Percentiles rank a stretch among this genome's conserved stretches.
phyloP scores from a whole-genome alignment of 2,329 filamentous ascomycete genomes.

The Acephala macrosclerotiorum region DNA sequence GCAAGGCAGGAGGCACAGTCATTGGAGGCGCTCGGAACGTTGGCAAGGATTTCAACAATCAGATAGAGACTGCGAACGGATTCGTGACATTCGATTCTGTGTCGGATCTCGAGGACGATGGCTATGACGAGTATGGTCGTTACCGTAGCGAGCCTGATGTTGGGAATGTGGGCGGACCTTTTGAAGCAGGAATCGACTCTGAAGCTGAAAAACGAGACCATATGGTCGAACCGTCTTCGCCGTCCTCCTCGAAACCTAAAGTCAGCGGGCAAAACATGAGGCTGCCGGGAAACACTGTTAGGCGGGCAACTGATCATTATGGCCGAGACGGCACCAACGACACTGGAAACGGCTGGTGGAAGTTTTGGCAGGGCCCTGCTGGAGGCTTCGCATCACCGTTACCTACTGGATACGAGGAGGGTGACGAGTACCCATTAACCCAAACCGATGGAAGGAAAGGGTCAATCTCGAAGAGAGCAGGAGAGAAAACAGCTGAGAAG shows the following conservation, averaged over 20 bases:
- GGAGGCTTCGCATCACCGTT: constrained; percentile 68
- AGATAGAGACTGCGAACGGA: constrained; percentile 60
- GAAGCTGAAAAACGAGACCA: constrained; percentile 28
- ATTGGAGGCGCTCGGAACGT: constrained; percentile 54
- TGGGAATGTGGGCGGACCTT: constrained; percentile 21
- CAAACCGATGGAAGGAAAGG: constrained; percentile 39
- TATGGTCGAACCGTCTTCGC: constrained; percentile 19
- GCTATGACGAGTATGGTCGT: constrained; percentile 42
- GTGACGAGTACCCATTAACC: constrained; percentile 49
- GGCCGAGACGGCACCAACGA: constrained; percentile 33
- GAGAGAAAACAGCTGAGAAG: constrained; percentile 43
- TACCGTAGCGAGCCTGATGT: constrained; percentile 31
- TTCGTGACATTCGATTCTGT: constrained; percentile 39
- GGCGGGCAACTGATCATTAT: constrained; percentile 25
- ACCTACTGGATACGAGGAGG: constrained; percentile 60
- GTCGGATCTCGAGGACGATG: constrained; percentile 35
- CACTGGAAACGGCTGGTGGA: constrained; percentile 55
- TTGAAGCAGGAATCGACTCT: constrained; percentile 32
- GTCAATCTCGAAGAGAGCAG: constrained; percentile 12
- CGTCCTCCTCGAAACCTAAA: constrained; percentile 22
- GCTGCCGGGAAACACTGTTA: constrained; percentile 38
- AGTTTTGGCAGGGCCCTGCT: constrained; percentile 70
- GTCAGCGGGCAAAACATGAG: constrained; percentile 22
- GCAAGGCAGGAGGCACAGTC: constrained; percentile 52
- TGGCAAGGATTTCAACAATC: constrained; percentile 57